Evolutionary conservation across 2,329 filamentous ascomycete genomes (phyloP).

Genomic region (Neofusicoccum cordaticola): DNA sequence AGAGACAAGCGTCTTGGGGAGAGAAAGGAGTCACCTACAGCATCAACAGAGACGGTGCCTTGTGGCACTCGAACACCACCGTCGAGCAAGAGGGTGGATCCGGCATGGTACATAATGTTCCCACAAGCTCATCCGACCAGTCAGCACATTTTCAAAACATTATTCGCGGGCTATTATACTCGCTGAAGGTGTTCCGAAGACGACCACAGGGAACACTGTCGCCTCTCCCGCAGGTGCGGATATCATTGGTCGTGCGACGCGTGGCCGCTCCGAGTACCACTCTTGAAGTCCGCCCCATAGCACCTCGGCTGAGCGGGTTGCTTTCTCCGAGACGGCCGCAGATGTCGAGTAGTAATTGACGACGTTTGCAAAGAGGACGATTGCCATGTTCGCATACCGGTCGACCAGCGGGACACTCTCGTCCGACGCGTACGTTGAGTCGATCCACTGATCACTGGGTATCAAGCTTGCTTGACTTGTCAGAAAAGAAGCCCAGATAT

Average conservation of each 20-base stretch:
- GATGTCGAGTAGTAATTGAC: not conserved
- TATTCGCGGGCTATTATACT: not conserved
- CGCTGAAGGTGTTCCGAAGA: not conserved
- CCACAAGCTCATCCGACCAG: not conserved
- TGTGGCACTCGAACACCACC: too few species aligned
- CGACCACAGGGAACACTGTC: not conserved
- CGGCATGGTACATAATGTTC: not conserved
- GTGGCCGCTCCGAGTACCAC: not conserved
- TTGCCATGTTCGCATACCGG: not conserved
- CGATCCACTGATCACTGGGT: not conserved
- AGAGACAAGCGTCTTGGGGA: not conserved
- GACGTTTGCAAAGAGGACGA: not conserved
- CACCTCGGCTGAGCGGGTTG: not conserved
- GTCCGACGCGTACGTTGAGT: not conserved
- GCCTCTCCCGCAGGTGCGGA: not conserved
- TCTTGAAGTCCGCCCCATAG: not conserved
- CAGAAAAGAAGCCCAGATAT: constrained; percentile 1
- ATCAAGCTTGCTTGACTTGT: not conserved
- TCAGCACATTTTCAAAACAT: not conserved
- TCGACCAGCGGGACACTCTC: not conserved
- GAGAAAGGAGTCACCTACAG: not conserved
- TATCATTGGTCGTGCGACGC: not conserved
- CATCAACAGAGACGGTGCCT: not conserved
- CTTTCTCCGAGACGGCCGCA: not conserved
- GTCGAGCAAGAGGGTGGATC: not conserved